Base-by-base conservation (phyloP, 2,329 filamentous ascomycete genomes). In the Xylariaceae sp. region DNA sequence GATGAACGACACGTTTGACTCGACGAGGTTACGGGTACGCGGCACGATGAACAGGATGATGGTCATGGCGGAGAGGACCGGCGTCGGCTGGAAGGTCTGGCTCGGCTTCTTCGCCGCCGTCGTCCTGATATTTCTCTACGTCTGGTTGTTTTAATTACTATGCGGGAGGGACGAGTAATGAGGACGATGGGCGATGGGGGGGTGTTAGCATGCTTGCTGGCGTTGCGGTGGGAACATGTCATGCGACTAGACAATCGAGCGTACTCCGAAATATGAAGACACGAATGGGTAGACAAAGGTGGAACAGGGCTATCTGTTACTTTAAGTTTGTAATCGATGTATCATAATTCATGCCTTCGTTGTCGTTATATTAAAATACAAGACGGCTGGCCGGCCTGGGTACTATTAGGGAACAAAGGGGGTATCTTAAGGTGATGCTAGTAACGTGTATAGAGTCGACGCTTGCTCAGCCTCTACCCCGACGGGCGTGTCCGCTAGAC, bases 1-100 rank as follows among this genome's bases (percentile, higher is more conserved):
- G 76, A 96, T 99, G 88, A 98, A 98, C 74, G 91, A 96, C 70
- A 84, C 86, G 4, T 99, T 98, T 71, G 93, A 98, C 72, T 86
- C 84, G 67, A 96, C 93, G 50, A 81, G 93, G 32, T 77, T 92
- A 50, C 85, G 90, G 61, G 79, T 99, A 60, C 84, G 88, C 44
- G 92, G 93, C 51, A 98, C 96, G 18, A 98, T 99, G 95, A 96
- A 91, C 72, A 82, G 93, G 56, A 99, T 99, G 95, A 77, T 98
- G 63, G 72, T 93, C 51, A 99, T 99, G 95, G 95, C 95, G 3
- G 85, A 98, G 77, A 83, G 87, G 67, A 96, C 93, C 2, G 95
- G 95, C n/a, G 88, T 99, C 9, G 89, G 92, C 68, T 99, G 95
- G 95, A 93, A 85, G 75, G 89, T 93, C 54, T 99, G 95, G 95